Evolutionary conservation across 202 grass and related monocot species (phyloP).

Genomic region (Hordeum pubiflorum): DNA sequence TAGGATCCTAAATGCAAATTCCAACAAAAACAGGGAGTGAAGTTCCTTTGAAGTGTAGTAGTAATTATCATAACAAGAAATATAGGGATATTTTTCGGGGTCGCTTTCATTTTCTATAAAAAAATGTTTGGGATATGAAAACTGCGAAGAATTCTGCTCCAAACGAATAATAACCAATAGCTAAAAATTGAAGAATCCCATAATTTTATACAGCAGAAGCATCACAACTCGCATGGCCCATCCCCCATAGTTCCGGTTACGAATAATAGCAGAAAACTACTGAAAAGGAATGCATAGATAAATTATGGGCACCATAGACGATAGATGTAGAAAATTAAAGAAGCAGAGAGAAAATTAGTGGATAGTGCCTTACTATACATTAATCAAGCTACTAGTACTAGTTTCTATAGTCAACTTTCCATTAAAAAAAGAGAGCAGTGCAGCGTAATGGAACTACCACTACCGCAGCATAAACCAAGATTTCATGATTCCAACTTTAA

Average conservation of each 20-base stretch:
- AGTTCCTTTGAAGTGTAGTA: not conserved
- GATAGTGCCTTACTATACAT: not conserved
- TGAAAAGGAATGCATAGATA: not conserved
- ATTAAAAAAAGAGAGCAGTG: not conserved
- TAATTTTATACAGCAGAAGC: not conserved
- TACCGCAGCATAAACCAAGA: not conserved
- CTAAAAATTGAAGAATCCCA: not conserved
- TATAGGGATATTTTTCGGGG: not conserved
- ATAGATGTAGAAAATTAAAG: not conserved
- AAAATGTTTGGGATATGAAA: not conserved
- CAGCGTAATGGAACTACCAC: not conserved
- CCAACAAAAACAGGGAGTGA: not conserved
- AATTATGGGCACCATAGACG: not conserved
- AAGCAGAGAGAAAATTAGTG: not conserved
- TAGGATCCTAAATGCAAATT: not conserved
- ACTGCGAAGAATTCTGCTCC: not conserved
- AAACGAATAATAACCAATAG: not conserved
- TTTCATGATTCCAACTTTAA: not conserved
- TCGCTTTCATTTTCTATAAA: not conserved
- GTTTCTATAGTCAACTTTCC: constrained; percentile 3
- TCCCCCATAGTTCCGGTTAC: not conserved
- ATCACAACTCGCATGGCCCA: not conserved
- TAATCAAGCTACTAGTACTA: not conserved
- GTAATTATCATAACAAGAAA: not conserved
- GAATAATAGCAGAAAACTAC: not conserved